A percentile compares a stretch with the other conserved stretches of the same genome.
Evolutionary conservation across 2,329 filamentous ascomycete species (phyloP).

Genomic region (Fusarium sp.): DNA sequence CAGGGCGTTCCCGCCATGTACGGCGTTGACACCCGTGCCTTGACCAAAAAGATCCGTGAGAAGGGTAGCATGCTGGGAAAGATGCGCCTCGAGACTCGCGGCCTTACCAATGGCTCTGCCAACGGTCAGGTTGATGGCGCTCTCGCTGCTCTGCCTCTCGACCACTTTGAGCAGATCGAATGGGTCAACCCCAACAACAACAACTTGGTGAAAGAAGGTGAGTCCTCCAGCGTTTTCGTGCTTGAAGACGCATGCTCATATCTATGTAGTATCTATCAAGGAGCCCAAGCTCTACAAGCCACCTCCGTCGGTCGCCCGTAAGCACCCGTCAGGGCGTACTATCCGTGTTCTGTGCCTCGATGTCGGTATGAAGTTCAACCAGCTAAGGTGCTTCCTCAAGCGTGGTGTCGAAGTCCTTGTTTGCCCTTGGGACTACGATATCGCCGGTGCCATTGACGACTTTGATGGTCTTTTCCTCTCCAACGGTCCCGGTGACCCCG

Average conservation of each 20-base stretch:
- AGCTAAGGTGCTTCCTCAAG: conserved; percentile 90
- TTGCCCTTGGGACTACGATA: conserved; percentile 96
- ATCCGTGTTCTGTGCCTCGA: conserved; percentile 93
- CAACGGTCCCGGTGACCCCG: conserved; percentile 96
- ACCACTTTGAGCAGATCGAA: conserved; percentile 79
- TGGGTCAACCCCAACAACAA: conserved; percentile 93
- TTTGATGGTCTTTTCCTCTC: conserved; percentile 98
- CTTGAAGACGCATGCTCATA: conserved; percentile 53
- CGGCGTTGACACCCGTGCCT: conserved; percentile 89
- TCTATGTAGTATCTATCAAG: conserved; percentile 81
- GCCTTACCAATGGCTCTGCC: conserved; percentile 57
- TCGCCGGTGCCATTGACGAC: conserved; percentile 80
- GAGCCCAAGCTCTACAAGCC: conserved; percentile 88
- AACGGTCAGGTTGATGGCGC: conserved; percentile 47
- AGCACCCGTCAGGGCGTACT: conserved; percentile 87
- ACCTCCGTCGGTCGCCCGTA: conserved; percentile 74
- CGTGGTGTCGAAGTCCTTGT: conserved; percentile 94
- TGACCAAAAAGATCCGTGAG: conserved; percentile 94
- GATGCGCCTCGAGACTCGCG: conserved; percentile 75
- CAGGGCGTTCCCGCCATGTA: conserved; percentile 94
- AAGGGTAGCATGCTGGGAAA: conserved; percentile 97
- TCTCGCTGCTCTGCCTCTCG: conserved; percentile 44
- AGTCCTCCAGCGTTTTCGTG: conserved; percentile 54
- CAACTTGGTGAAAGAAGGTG: conserved; percentile 95
- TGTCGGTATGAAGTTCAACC: conserved; percentile 98